Evolutionary conservation across 2,329 filamentous ascomycete genomes (phyloP).

Genomic region (Aspergillus pseudoterreus): DNA sequence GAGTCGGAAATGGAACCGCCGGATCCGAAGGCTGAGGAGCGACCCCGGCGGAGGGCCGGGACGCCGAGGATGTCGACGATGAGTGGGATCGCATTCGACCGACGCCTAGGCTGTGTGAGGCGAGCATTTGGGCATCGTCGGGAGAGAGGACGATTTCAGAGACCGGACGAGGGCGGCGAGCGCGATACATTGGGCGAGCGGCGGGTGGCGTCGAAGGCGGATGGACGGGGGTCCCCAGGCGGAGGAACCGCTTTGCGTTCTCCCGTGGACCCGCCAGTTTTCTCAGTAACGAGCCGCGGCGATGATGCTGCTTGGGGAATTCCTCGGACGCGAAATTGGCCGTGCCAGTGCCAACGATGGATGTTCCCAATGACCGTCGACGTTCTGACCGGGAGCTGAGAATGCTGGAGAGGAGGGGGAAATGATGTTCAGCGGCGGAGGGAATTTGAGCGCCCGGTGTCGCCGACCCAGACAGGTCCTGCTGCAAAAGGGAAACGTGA

Average conservation of each 20-base stretch:
- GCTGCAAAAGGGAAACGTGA: slow-evolving; percentile 26
- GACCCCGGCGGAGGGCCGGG: slow-evolving; percentile 17
- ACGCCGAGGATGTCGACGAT: slow-evolving; percentile 24
- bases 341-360: slow-evolving; percentile 5
- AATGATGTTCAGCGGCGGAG: slow-evolving; percentile 17
- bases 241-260: slow-evolving; percentile 46
- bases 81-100: slow-evolving; percentile 23
- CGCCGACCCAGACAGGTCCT: slow-evolving; percentile 25
- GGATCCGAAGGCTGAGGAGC: slow-evolving; percentile 21
- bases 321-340: slow-evolving; percentile 20
- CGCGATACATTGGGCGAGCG: slow-evolving; percentile 23
- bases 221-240: slow-evolving; percentile 29
- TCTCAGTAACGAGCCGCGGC: slow-evolving; percentile 28
- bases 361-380: slow-evolving; percentile 16
- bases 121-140: slow-evolving; percentile 31
- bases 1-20: slow-evolving; percentile 28
- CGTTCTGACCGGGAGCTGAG: slow-evolving; percentile 24
- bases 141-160: slow-evolving; percentile 35
- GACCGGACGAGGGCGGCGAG: slow-evolving; percentile 27
- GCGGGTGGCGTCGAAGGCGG: slow-evolving; percentile 19
- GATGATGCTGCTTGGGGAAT: slow-evolving; percentile 22
- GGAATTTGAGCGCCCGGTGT: slow-evolving; percentile 18
- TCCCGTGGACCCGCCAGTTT: slow-evolving; percentile 46
- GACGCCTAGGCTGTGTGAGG: slow-evolving; percentile 13
- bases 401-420: slow-evolving; percentile 20